Conservation (phyloP, 192 early-diverging fungal species). For the Coemansia sp. region DNA sequence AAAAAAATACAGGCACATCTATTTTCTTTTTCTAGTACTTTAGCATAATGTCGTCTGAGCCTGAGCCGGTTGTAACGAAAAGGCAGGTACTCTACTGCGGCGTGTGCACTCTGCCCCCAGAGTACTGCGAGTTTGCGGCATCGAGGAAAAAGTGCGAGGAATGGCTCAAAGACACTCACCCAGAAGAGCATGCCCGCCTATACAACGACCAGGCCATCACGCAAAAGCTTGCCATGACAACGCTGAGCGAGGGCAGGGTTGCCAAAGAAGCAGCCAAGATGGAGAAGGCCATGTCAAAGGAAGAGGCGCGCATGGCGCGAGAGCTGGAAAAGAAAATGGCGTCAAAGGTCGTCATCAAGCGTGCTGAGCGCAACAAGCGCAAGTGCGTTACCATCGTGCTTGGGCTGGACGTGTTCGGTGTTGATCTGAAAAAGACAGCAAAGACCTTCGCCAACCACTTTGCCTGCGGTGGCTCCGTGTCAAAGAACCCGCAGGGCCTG, state of each 20-base stretch:
- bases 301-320: constrained; percentile 73
- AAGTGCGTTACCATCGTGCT: constrained; percentile 85
- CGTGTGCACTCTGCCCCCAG: constrained; percentile 42
- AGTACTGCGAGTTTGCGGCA: constrained; percentile 91
- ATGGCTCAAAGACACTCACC: constrained; percentile 67
- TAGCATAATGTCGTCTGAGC: constrained; percentile 5
- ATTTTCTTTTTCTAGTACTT: not conserved
- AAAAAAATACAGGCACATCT: too few species aligned
- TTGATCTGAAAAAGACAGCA: constrained; percentile 96
- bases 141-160: constrained; percentile 77
- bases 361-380: constrained; percentile 87
- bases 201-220: constrained; percentile 55
- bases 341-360: constrained; percentile 77
- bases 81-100: constrained; percentile 38
- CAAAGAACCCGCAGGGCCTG: constrained; percentile 86
- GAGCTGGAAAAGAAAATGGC: constrained; percentile 75
- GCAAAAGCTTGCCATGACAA: constrained; percentile 33
- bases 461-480: constrained; percentile 90
- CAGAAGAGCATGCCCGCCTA: constrained; percentile 58
- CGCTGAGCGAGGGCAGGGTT: constrained; percentile 46
- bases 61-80: not conserved
- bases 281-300: constrained; percentile 58
- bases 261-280: constrained; percentile 52
- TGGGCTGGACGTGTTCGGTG: constrained; percentile 83
- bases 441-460: constrained; percentile 95